Percentiles rank a stretch among this genome's conserved stretches.
These are phyloP conservation scores for Trichoderma asperelloides DNA, from an alignment of 495 filamentous ascomycete genomes.

Conservation along the genomic window DNA sequence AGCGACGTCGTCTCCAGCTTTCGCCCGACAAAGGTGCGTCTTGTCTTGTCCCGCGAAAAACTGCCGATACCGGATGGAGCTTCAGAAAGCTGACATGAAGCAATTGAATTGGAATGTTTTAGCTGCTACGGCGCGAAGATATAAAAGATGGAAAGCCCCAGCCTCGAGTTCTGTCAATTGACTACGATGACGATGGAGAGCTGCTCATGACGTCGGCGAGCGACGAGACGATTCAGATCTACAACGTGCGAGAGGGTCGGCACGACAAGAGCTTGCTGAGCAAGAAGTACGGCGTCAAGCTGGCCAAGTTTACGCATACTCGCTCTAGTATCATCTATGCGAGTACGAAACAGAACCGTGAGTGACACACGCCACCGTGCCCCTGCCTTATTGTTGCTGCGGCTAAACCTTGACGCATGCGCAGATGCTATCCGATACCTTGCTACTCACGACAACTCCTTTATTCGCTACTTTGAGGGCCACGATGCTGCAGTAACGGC, in stretches of 20 bases:
- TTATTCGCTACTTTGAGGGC: constrained; percentile 88
- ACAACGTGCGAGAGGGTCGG: constrained; percentile 82
- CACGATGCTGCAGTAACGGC: constrained; percentile 76
- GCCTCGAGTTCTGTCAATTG: constrained; percentile 57
- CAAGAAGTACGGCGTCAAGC: constrained; percentile 91
- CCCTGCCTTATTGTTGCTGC: neutral
- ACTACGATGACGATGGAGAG: constrained; percentile 93
- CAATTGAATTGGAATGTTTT: too few relatives aligned
- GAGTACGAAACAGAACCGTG: constrained; percentile 86
- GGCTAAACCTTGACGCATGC: neutral
- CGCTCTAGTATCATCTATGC: constrained; percentile 85
- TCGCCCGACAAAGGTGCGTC: constrained; percentile 43
- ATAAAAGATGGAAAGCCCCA: constrained; percentile 31
- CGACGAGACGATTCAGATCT: constrained; percentile 92
- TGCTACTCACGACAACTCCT: constrained; percentile 88
- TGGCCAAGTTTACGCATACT: constrained; percentile 89
- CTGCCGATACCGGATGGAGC: neutral
- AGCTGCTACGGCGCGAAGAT: constrained; percentile 37
- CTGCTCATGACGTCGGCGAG: constrained; percentile 76
- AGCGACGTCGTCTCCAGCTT: constrained; percentile 38
- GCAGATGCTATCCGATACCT: constrained; percentile 81
- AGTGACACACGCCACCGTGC: neutral
- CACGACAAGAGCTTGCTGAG: constrained; percentile 74
- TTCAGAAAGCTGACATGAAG: neutral
- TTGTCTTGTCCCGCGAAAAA: neutral